phyloP scores from a whole-genome alignment of 2,329 filamentous ascomycete genomes.

The Pyricularia sp. region DNA sequence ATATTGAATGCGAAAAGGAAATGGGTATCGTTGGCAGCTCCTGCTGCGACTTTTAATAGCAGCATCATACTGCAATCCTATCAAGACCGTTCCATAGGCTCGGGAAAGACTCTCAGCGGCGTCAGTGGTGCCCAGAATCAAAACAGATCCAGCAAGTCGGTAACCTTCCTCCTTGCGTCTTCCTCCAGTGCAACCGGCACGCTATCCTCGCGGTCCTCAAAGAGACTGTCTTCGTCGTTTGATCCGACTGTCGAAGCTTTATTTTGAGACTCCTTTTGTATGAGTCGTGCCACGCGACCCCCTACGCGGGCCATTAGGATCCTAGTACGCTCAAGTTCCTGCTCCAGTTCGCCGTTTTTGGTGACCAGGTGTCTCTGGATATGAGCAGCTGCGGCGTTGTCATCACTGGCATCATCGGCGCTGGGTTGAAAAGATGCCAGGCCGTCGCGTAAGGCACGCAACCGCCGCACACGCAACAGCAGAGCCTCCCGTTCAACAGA shows the following conservation, averaged over 20 bases:
- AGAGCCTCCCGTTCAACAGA: conserved; percentile 27
- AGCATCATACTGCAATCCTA: neutral
- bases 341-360: conserved; percentile 49
- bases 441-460: conserved; percentile 34
- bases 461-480: conserved; percentile 25
- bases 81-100: neutral
- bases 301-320: conserved; percentile 47
- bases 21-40: neutral
- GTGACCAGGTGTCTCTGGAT: conserved; percentile 57
- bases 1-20: neutral
- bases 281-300: conserved; percentile 32
- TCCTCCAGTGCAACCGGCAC: conserved; percentile 21
- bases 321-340: conserved; percentile 54
- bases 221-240: conserved; percentile 1
- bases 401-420: conserved; percentile 8
- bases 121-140: conserved; percentile 8
- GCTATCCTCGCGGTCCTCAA: conserved; percentile 10
- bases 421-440: conserved; percentile 32
- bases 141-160: conserved; percentile 24
- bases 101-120: neutral
- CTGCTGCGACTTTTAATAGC: neutral
- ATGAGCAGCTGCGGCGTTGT: conserved; percentile 16
- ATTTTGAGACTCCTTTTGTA: neutral
- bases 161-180: conserved; percentile 29
- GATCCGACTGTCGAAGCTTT: conserved; percentile 6